Percentiles rank a stretch among this genome's conserved stretches.
phyloP scores from a whole-genome alignment of 257 asterid genomes.

The Solanum chiquidenum region DNA sequence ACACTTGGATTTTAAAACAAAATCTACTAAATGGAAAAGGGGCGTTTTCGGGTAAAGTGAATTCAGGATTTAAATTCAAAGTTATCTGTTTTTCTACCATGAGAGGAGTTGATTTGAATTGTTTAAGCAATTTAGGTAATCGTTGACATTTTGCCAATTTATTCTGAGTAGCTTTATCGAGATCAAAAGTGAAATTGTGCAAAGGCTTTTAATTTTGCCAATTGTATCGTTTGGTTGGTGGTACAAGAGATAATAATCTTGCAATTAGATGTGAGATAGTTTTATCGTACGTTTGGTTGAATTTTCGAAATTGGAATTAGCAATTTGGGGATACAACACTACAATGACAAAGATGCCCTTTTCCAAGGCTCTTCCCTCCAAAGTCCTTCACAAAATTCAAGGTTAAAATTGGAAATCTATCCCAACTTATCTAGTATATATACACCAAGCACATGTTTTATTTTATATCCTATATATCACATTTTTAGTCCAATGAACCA shows the following conservation, averaged over 20 bases:
- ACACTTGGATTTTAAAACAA: neutral
- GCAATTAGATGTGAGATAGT: neutral
- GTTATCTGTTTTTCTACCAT: neutral
- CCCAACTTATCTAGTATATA: neutral
- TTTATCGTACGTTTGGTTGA: neutral
- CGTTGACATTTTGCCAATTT: too few relatives aligned
- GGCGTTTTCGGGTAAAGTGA: too few relatives aligned
- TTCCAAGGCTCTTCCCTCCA: neutral
- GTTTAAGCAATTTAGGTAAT: neutral
- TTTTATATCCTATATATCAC: neutral
- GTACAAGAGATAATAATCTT: too few relatives aligned
- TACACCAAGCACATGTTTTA: neutral
- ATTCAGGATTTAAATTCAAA: neutral
- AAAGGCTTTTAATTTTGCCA: rapidly evolving
- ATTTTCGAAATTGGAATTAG: too few relatives aligned
- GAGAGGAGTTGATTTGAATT: neutral
- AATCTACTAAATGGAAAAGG: neutral
- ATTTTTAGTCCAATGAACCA: neutral
- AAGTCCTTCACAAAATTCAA: neutral
- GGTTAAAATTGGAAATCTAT: neutral
- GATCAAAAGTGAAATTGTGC: too few relatives aligned
- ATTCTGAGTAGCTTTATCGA: too few relatives aligned
- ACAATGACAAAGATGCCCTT: neutral
- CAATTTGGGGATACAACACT: neutral
- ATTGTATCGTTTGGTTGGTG: neutral